These are phyloP conservation scores for Rosa chinensis DNA, from an alignment of 306 rosid genomes.

Conservation along the genomic window DNA sequence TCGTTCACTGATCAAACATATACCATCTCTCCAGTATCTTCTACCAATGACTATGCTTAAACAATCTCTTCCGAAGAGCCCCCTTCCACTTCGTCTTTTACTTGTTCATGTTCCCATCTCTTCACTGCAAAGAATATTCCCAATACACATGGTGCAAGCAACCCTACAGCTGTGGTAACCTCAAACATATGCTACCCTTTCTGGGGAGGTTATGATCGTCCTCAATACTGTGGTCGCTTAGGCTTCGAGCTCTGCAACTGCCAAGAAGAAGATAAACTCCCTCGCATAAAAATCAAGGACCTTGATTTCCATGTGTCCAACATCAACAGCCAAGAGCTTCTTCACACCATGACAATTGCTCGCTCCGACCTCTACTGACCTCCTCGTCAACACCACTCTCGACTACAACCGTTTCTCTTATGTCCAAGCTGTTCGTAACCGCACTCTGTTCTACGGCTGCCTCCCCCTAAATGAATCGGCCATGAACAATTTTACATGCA, in stretches of 20 bases:
- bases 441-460: constrained; percentile 32
- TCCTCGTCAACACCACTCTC: neutral
- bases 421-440: neutral
- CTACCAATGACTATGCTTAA: neutral
- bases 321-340: fast-evolving
- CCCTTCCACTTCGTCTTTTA: neutral
- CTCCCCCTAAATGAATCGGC: fast-evolving
- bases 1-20: too few species aligned
- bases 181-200: constrained; percentile 31
- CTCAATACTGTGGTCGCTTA: neutral
- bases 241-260: constrained; percentile 21
- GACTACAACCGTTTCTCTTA: too few species aligned
- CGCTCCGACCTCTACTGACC: neutral
- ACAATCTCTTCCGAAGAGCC: neutral
- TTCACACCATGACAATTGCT: constrained; percentile 18
- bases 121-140: neutral
- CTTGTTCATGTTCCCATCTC: neutral
- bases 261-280: fast-evolving
- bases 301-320: neutral
- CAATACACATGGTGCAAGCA: neutral
- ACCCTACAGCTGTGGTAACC: constrained; percentile 23
- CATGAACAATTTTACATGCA: neutral
- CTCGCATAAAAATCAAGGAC: neutral
- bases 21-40: neutral
- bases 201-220: constrained; percentile 8